Evolutionary conservation across 2,329 filamentous ascomycete species (phyloP), one percentile per base, ranked within the genome.

Genomic region (Periconia sp.): DNA sequence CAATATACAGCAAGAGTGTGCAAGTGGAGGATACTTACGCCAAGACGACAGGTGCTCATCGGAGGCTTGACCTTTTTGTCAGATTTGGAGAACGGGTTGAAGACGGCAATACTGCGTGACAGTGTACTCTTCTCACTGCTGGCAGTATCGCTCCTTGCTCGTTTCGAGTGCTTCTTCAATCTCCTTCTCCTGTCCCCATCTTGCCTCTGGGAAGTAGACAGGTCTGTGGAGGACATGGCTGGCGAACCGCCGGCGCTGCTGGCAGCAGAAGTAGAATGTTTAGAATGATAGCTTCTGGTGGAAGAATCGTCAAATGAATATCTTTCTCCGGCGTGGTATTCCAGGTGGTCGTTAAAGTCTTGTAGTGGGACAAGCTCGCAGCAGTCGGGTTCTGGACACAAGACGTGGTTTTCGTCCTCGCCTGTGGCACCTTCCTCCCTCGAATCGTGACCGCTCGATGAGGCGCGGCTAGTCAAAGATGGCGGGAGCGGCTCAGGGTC

Each of bases 331-430:
- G 66, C 61, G 67, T 80, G 78, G 33, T 77, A 68, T 50, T 78
- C 72, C 49, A 79, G 66, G 65, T 80, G 79, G 46, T 80, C 75
- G 61, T 79, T 75, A 50, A 76, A 70, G 46, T 78, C 76, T 19
- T 60, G 56, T 20, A 78, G 58, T 49, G 70, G 64, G 50, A 80
- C 61, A 47, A 73, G 58, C 57, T 80, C 77, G 51, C 73, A 73
- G 65, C 77, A 80, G 44, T 74, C 70, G 20, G 66, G 58, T 46
- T 76, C 69, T 9, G 76, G 74, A 60, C 78, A 80, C 53, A 66
- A 66, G 31, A 74, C 71, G 14, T 46, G 62, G 49, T 59, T 61
- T 54, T 66, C 66, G 33, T 69, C 64, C 41, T 68, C 63, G 59
- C 68, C 66, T 70, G 67, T 57, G 33, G 62, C 60, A 46, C 61